Conservation (phyloP, 441 rosid genomes). For the Eruca vesicaria region DNA sequence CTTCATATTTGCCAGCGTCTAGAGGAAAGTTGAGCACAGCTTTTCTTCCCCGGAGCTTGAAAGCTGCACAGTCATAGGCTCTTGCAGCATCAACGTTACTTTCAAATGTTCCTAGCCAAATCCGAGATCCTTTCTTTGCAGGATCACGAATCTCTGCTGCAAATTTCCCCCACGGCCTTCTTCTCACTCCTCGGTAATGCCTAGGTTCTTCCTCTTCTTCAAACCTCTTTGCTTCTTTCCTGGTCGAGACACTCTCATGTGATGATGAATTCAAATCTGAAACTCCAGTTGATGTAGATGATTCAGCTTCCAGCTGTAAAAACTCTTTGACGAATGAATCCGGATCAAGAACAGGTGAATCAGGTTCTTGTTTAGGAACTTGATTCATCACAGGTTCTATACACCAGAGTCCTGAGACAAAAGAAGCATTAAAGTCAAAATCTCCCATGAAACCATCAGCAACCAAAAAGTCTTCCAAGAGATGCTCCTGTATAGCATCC, state of each 20-base stretch:
- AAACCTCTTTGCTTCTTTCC: not conserved
- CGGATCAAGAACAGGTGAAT: conserved; percentile 33
- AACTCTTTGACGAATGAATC: conserved; percentile 21
- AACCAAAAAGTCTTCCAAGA: conserved; percentile 50
- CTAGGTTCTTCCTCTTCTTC: conserved; percentile 30
- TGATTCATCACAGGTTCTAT: conserved; percentile 32
- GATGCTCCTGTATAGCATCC: conserved; percentile 52
- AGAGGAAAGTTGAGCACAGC: conserved; percentile 86
- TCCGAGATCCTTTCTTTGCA: conserved; percentile 62
- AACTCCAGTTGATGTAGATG: conserved; percentile 9
- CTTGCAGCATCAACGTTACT: conserved; percentile 76
- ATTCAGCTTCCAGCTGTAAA: conserved; percentile 19
- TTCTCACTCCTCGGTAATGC: conserved; percentile 80
- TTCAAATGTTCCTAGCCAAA: conserved; percentile 88
- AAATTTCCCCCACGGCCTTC: conserved; percentile 90
- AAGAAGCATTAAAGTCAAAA: conserved; percentile 40
- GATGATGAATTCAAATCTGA: conserved; percentile 25
- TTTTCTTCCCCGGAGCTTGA: conserved; percentile 73
- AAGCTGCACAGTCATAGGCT: conserved; percentile 89
- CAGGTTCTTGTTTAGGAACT: conserved; percentile 38
- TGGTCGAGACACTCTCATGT: conserved; percentile 12
- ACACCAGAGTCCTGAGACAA: conserved; percentile 33
- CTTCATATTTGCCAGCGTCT: conserved; percentile 56
- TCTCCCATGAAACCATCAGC: conserved; percentile 42
- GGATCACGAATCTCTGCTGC: conserved; percentile 96